These are phyloP conservation scores for Spatholobus suberectus DNA, from an alignment of 306 rosid genomes.

Conservation along the genomic window DNA sequence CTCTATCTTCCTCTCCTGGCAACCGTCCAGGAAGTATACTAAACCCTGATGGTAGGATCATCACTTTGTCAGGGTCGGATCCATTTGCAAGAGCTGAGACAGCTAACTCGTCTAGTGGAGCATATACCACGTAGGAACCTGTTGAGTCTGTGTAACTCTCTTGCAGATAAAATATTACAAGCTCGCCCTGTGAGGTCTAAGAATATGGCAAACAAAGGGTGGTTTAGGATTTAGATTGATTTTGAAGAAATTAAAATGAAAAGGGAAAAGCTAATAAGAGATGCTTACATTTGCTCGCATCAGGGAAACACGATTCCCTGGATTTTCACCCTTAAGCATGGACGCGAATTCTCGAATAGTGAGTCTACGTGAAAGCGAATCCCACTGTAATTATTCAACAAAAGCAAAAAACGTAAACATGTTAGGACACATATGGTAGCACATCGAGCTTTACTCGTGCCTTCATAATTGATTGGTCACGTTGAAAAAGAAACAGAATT, in stretches of 20 bases:
- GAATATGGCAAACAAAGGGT: background rate
- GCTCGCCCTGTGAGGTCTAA: conserved; percentile 44
- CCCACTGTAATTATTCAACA: conserved; percentile 56
- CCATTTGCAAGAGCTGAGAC: conserved; percentile 47
- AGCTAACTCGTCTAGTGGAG: conserved; percentile 53
- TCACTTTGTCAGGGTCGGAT: conserved; percentile 45
- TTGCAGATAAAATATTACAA: conserved; percentile 52
- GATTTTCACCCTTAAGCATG: conserved; percentile 45
- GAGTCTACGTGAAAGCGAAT: conserved; percentile 45
- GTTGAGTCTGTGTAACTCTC: conserved; percentile 55
- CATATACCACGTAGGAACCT: conserved; percentile 57
- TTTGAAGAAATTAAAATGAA: background rate
- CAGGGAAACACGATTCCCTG: conserved; percentile 56
- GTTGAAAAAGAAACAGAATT: no score
- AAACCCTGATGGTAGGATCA: conserved; percentile 64
- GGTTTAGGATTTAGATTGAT: background rate
- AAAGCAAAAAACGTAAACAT: background rate
- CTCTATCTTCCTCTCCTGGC: background rate
- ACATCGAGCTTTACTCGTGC: no score
- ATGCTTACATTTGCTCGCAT: conserved; percentile 51
- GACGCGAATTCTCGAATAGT: conserved; percentile 36
- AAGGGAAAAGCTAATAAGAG: background rate
- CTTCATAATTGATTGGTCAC: no score
- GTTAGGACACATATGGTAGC: no score
- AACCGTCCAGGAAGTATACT: conserved; percentile 55